Evolutionary conservation across 2,329 filamentous ascomycete genomes (phyloP).

Genomic region (Didymella lethalis): DNA sequence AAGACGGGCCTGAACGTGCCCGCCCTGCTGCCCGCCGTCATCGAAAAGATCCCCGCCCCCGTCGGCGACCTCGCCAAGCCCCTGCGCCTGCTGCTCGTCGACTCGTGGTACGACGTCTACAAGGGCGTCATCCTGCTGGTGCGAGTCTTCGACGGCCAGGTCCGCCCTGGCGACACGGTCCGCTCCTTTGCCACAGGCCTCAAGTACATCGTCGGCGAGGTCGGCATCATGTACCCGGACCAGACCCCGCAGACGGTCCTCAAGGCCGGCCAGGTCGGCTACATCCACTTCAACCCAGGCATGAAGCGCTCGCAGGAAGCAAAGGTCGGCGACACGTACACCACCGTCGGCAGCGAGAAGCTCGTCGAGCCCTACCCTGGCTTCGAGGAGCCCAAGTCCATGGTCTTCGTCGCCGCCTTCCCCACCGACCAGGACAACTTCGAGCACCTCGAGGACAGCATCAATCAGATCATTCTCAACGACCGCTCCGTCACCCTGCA

Average conservation of each 20-base stretch:
- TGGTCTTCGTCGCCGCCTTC: slow-evolving; percentile 98
- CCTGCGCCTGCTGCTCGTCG: slow-evolving; percentile 85
- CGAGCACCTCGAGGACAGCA: slow-evolving; percentile 87
- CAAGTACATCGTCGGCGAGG: slow-evolving; percentile 93
- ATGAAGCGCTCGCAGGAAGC: slow-evolving; percentile 98
- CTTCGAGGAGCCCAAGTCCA: slow-evolving; percentile 96
- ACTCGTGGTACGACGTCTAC: slow-evolving; percentile 98
- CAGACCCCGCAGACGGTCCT: slow-evolving; percentile 82
- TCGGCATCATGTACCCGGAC: slow-evolving; percentile 93
- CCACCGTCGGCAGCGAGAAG: slow-evolving; percentile 77
- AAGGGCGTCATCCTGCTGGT: slow-evolving; percentile 92
- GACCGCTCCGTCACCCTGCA: slow-evolving; percentile 93
- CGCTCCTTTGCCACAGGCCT: slow-evolving; percentile 85
- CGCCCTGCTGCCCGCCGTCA: slow-evolving; percentile 81
- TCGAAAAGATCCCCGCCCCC: slow-evolving; percentile 84
- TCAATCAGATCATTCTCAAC: slow-evolving; percentile 91
- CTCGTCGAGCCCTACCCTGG: slow-evolving; percentile 82
- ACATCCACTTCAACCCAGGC: slow-evolving; percentile 95
- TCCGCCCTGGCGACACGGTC: slow-evolving; percentile 85
- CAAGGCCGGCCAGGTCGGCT: slow-evolving; percentile 92
- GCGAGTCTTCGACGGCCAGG: slow-evolving; percentile 85
- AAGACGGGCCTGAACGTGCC: slow-evolving; percentile 92
- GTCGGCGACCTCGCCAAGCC: slow-evolving; percentile 75
- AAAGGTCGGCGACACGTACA: slow-evolving; percentile 95
- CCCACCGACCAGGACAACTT: slow-evolving; percentile 92